Conservation (phyloP, 2,329 filamentous ascomycete genomes). For the Diaporthe vexans region DNA sequence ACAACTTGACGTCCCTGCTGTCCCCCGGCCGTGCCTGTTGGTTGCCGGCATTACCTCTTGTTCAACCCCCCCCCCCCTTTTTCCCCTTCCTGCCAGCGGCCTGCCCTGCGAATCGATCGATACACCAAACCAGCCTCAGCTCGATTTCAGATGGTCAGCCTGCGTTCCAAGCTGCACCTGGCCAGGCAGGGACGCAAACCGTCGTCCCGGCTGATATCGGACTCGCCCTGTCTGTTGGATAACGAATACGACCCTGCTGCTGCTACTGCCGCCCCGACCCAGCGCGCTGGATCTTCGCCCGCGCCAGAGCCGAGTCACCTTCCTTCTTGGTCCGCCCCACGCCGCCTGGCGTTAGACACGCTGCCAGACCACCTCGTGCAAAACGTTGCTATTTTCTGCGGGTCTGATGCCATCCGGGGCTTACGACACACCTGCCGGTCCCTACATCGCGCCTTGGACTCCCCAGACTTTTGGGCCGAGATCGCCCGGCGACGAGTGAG, state of each 20-base stretch:
- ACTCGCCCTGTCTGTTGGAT: constrained; percentile 33
- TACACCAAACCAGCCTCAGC: neutral
- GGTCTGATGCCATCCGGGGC: constrained; percentile 34
- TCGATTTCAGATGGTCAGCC: constrained; percentile 38
- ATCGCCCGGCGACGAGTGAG: constrained; percentile 36
- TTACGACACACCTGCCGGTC: constrained; percentile 36
- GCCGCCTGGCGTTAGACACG: constrained; percentile 26
- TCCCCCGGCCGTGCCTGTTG: neutral
- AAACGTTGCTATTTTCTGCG: constrained; percentile 35
- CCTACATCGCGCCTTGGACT: constrained; percentile 21
- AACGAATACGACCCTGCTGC: constrained; percentile 40
- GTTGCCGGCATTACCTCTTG: neutral
- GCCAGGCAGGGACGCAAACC: constrained; percentile 41
- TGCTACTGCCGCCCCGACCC: constrained; percentile 20
- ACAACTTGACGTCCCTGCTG: constrained; percentile 1
- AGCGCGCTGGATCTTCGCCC: constrained; percentile 29
- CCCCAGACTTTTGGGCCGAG: constrained; percentile 33
- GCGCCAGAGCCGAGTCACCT: constrained; percentile 10
- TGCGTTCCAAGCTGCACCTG: constrained; percentile 43
- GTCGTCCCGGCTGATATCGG: constrained; percentile 29
- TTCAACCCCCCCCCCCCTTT: neutral
- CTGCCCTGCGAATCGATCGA: neutral
- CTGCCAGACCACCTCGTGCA: constrained; percentile 41
- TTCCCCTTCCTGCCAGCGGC: neutral
- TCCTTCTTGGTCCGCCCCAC: constrained; percentile 29